These are phyloP conservation scores for Piedraia hortae DNA, from an alignment of 2,329 filamentous ascomycete genomes.

Conservation along the genomic window DNA sequence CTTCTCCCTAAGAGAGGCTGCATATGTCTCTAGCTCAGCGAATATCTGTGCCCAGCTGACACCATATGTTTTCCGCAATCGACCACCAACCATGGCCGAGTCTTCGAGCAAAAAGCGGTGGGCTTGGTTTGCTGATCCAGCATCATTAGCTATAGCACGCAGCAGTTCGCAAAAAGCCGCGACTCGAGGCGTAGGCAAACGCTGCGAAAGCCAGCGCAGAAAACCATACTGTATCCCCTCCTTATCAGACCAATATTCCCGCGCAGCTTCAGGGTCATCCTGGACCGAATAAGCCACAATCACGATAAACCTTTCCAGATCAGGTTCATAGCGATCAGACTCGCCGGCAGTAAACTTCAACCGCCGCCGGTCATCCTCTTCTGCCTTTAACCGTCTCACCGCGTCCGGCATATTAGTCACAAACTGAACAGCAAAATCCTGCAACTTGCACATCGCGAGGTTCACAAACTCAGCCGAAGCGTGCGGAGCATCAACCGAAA, in stretches of 20 bases:
- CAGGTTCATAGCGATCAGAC: constrained; percentile 17
- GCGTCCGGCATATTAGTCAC: constrained; percentile 90
- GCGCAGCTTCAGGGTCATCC: constrained; percentile 53
- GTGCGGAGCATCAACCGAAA: constrained; percentile 35
- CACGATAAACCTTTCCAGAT: constrained; percentile 69
- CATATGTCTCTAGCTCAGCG: constrained; percentile 65
- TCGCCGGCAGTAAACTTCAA: constrained; percentile 14
- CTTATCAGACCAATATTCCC: constrained; percentile 73
- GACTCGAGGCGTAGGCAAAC: constrained; percentile 84
- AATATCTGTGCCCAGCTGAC: constrained; percentile 87
- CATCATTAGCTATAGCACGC: constrained; percentile 58
- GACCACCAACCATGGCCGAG: constrained; percentile 27
- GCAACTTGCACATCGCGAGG: constrained; percentile 52
- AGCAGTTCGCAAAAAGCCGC: constrained; percentile 95
- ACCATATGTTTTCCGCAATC: constrained; percentile 56
- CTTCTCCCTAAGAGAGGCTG: constrained; percentile 48
- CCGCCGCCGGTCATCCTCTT: constrained; percentile 63
- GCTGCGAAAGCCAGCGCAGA: constrained; percentile 83
- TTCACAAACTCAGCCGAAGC: constrained; percentile 47
- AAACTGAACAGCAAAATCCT: constrained; percentile 70
- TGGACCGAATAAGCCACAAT: constrained; percentile 84
- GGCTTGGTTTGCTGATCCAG: constrained; percentile 56
- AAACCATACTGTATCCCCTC: constrained; percentile 89
- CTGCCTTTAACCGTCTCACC: constrained; percentile 54
- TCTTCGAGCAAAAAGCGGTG: constrained; percentile 83